Evolutionary conservation across 768 basidiomycete species (phyloP).

Genomic region (Tulasnella sp.): DNA sequence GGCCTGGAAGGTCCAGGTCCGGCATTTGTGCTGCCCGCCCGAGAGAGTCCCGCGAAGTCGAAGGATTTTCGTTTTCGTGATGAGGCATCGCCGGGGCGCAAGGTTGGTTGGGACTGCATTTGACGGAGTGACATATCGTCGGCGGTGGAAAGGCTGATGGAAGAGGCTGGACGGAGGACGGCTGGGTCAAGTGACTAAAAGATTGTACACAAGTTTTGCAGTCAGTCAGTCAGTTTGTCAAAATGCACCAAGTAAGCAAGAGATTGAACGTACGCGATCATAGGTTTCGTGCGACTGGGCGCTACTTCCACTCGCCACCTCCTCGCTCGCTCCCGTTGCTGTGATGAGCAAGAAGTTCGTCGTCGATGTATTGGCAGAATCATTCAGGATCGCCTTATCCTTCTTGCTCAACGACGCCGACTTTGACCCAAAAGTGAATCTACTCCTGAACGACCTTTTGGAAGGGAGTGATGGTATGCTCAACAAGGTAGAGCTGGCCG

Average conservation of each 20-base stretch:
- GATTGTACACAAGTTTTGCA: too few relatives aligned
- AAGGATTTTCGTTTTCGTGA: conserved; percentile 5
- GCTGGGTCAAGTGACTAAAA: conserved; percentile 7
- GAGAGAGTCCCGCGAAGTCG: not conserved
- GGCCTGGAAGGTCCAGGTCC: not conserved
- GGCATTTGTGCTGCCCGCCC: not conserved
- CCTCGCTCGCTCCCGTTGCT: not conserved
- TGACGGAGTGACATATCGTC: not conserved
- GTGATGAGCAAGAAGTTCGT: not conserved
- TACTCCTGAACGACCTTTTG: conserved; percentile 1
- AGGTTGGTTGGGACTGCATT: conserved; percentile 9
- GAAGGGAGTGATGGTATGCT: not conserved
- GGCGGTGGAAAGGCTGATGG: not conserved
- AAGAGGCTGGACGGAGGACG: conserved; percentile 2
- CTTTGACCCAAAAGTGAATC: conserved; percentile 10
- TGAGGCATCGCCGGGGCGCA: not conserved
- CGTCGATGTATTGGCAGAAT: not conserved
- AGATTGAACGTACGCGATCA: not conserved
- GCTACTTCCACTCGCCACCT: not conserved
- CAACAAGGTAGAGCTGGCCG: not conserved
- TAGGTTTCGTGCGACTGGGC: not conserved
- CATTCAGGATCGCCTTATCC: not conserved
- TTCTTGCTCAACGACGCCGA: not conserved
- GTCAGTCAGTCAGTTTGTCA: too few relatives aligned
- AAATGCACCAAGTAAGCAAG: not conserved